Percentiles rank a stretch among this genome's conserved stretches.
Evolutionary conservation across 2,329 filamentous ascomycete genomes (phyloP).

Genomic region (Exophiala spinifera): DNA sequence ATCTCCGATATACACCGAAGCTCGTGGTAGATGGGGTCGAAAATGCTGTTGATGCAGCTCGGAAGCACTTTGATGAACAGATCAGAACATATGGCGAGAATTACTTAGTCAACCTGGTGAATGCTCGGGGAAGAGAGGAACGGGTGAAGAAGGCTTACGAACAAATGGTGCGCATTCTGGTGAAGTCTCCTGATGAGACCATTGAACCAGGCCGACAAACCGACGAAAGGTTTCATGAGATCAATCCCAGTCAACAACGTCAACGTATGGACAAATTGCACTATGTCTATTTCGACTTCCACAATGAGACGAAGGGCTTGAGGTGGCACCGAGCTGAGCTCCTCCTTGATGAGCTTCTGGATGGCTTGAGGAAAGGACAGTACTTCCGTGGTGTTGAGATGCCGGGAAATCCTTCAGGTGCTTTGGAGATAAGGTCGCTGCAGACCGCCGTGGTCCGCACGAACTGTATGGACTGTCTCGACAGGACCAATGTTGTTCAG

Average conservation of each 20-base stretch:
- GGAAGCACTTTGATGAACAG: slow-evolving; percentile 88
- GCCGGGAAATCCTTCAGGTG: slow-evolving; percentile 66
- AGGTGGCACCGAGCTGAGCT: slow-evolving; percentile 89
- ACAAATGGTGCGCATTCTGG: slow-evolving; percentile 74
- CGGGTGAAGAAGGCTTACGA: slow-evolving; percentile 92
- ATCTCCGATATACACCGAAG: slow-evolving; percentile 83
- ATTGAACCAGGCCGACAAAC: slow-evolving; percentile 64
- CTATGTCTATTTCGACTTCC: slow-evolving; percentile 98
- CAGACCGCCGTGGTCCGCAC: slow-evolving; percentile 92
- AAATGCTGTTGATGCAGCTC: slow-evolving; percentile 71
- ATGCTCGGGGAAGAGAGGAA: slow-evolving; percentile 88
- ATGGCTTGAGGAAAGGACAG: slow-evolving; percentile 71
- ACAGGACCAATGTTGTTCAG: slow-evolving; percentile 96
- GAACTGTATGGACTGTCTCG: slow-evolving; percentile 99
- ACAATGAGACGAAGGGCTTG: slow-evolving; percentile 93
- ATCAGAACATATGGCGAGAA: slow-evolving; percentile 93
- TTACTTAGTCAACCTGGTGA: slow-evolving; percentile 94
- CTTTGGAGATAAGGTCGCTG: slow-evolving; percentile 72
- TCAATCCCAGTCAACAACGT: slow-evolving; percentile 49
- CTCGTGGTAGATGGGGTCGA: slow-evolving; percentile 85
- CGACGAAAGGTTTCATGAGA: slow-evolving; percentile 75
- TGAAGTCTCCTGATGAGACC: slow-evolving; percentile 65
- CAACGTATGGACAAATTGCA: slow-evolving; percentile 79
- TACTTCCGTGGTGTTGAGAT: slow-evolving; percentile 93
- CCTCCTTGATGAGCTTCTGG: slow-evolving; percentile 75